Evolutionary conservation across 2,329 filamentous ascomycete genomes (phyloP).

Genomic region (Epichloe sp.): DNA sequence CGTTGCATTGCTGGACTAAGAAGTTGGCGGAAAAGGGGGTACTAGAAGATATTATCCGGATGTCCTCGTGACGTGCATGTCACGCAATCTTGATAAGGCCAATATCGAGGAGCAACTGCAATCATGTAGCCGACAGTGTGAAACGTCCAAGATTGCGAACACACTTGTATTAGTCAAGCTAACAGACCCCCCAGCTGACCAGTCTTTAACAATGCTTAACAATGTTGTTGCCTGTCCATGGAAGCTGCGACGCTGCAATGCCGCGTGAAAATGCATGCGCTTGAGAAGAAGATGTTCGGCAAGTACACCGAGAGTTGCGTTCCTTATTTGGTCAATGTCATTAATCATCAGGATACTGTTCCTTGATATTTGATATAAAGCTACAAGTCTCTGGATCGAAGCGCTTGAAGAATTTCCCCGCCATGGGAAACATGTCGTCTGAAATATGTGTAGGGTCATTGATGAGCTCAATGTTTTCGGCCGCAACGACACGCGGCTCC

Average conservation of each 20-base stretch:
- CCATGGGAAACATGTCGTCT: constrained; percentile 48
- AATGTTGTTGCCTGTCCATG: not conserved
- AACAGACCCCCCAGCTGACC: not conserved
- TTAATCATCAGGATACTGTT: constrained; percentile 79
- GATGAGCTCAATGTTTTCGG: constrained; percentile 67
- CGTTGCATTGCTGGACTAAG: constrained; percentile 55
- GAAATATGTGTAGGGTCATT: constrained; percentile 33
- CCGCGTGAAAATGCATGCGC: not conserved
- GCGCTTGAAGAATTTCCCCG: constrained; percentile 78
- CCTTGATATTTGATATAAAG: constrained; percentile 71
- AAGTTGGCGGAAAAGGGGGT: constrained; percentile 54
- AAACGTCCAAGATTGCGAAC: not conserved
- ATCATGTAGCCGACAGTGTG: not conserved
- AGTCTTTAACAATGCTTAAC: not conserved
- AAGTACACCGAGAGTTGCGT: not conserved
- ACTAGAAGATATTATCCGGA: constrained; percentile 31
- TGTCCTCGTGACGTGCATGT: constrained; percentile 6
- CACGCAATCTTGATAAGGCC: too few relatives aligned
- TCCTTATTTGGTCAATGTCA: not conserved
- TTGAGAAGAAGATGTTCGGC: not conserved
- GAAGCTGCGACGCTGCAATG: not conserved
- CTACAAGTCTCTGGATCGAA: constrained; percentile 54
- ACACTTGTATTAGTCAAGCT: not conserved
- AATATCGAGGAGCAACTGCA: not conserved
- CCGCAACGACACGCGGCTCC: constrained; percentile 30